These are phyloP conservation scores for Colletotrichum magnum DNA, from an alignment of 2,329 filamentous ascomycete genomes.

Conservation along the genomic window DNA sequence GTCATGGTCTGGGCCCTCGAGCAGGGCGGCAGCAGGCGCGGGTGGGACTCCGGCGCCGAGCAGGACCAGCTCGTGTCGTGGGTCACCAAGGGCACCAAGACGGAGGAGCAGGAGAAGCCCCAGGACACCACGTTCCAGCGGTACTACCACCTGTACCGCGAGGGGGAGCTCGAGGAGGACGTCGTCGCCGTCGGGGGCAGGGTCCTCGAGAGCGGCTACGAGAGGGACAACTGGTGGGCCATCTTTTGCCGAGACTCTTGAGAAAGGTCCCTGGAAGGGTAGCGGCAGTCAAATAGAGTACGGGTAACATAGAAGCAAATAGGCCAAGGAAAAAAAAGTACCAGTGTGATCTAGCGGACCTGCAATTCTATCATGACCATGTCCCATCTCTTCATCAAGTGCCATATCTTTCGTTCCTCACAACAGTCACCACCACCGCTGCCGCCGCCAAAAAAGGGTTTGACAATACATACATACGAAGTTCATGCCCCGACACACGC, in stretches of 20 bases:
- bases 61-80: slow-evolving; percentile 98
- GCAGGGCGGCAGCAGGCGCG: slow-evolving; percentile 86
- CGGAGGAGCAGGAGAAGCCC: slow-evolving; percentile 38
- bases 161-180: slow-evolving; percentile 89
- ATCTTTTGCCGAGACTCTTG: slow-evolving; percentile 61
- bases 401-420: slow-evolving; percentile 9
- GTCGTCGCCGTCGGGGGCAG: slow-evolving; percentile 80
- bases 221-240: slow-evolving; percentile 99
- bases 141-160: slow-evolving; percentile 93
- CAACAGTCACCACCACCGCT: background rate
- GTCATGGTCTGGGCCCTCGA: slow-evolving; percentile 97
- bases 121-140: slow-evolving; percentile 76
- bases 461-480: slow-evolving; percentile 26
- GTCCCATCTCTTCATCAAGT: slow-evolving; percentile 36
- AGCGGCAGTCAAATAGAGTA: background rate
- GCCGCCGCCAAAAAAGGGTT: background rate
- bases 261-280: background rate
- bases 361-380: slow-evolving; percentile 41
- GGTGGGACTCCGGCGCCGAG: slow-evolving; percentile 86
- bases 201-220: slow-evolving; percentile 87
- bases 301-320: background rate
- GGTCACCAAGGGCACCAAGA: slow-evolving; percentile 72
- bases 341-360: slow-evolving; percentile 30
- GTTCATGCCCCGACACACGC: background rate
- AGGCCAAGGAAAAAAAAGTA: background rate